Evolutionary conservation across 306 rosid species (phyloP), one percentile per base, ranked within the genome.

Genomic region (Crataegus laevigata): DNA sequence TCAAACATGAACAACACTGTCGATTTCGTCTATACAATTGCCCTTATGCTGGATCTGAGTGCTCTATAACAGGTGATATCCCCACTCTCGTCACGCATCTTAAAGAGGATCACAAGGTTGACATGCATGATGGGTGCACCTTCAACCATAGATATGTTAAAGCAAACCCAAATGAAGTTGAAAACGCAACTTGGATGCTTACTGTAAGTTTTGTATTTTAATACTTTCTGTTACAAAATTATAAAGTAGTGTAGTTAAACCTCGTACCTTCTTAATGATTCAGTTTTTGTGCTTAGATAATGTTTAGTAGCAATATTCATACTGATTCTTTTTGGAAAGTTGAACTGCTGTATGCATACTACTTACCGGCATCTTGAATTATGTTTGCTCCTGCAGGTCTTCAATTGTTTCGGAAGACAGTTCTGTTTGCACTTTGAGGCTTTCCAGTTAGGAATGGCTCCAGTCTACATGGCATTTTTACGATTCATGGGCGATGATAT

Each of bases 341-440:
- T 51, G 5, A 32, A 47, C 2, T 50, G 4, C 11, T 42, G 30
- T 62, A 4, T 6, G 34, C 42, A 66, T 18, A 67, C 18, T 59
- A 22, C 32, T 73, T 59, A 64, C 66, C 64, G 24, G 63, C 42
- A 74, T 76, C 64, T 75, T 67, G 64, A 62, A 63, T 54, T 70
- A 11, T 76, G 26, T 75, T 67, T 30, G 64, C 52, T 34, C 54
- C 29, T 78, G 67, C 89, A 94, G 98, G 89, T 94, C 64, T 91
- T 94, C 45, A 94, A 89, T 72, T 87, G 97, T 81, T 94, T 90
- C 43, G 98, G 96, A 75, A 85, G 87, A 55, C 91, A 91, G 36
- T 94, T 94, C 78, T 94, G 98, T 83, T 86, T 94, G 88, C 98
- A 94, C 84, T 94, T 94, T 42, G 98, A 94, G 93, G 96, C 97